A percentile compares a stretch with the other conserved stretches of the same genome.
Evolutionary conservation across 1,284 basidiomycete genomes (phyloP).

Genomic region (Ganoderma meredithae): DNA sequence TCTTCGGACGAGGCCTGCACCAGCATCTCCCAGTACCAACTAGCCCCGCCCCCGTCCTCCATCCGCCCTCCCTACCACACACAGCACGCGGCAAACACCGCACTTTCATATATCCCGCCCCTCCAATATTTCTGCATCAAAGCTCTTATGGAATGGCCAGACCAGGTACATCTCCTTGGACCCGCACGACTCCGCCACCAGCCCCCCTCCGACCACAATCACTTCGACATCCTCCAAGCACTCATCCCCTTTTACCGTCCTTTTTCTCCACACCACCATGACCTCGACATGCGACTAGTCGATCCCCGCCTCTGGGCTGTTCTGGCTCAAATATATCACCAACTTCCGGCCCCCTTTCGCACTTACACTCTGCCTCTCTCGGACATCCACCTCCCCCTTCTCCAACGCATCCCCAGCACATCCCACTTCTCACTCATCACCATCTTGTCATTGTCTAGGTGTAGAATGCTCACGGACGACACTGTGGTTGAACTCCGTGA

Average conservation of each 20-base stretch:
- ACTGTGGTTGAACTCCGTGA: conserved; percentile 55
- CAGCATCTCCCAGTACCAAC: conserved; percentile 43
- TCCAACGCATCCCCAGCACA: conserved; percentile 63
- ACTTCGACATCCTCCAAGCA: conserved; percentile 46
- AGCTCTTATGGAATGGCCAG: conserved; percentile 45
- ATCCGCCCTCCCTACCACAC: conserved; percentile 40
- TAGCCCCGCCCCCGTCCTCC: conserved; percentile 35
- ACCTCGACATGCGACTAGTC: conserved; percentile 41
- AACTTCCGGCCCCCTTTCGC: conserved; percentile 54
- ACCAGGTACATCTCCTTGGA: conserved; percentile 46
- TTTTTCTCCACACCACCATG: conserved; percentile 24
- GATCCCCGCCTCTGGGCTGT: conserved; percentile 70
- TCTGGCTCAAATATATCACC: conserved; percentile 62
- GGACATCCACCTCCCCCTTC: conserved; percentile 58
- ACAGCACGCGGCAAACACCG: background rate
- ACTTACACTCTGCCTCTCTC: conserved; percentile 57
- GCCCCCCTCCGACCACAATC: conserved; percentile 29
- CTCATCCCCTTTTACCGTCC: conserved; percentile 45
- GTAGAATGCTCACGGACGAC: conserved; percentile 60
- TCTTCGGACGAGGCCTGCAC: conserved; percentile 48
- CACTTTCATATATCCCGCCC: conserved; percentile 45
- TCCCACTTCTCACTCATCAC: conserved; percentile 67
- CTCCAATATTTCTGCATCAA: conserved; percentile 50
- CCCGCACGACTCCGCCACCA: conserved; percentile 41
- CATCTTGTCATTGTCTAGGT: conserved; percentile 61